phyloP scores from a whole-genome alignment of 1,284 basidiomycete genomes.

The Marasmius tenuissimus region DNA sequence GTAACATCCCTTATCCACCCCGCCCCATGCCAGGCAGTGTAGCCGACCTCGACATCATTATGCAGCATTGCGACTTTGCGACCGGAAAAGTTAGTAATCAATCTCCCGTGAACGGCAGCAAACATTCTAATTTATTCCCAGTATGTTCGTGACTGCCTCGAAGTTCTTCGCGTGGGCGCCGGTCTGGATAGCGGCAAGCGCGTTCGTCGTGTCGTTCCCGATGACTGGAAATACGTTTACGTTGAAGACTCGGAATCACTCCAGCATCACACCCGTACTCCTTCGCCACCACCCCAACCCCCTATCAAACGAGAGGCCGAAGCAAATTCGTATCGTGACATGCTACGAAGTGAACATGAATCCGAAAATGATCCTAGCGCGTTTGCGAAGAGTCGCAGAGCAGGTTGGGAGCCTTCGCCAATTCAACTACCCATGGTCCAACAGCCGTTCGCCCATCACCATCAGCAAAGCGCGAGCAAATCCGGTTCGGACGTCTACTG shows the following conservation, averaged over 20 bases:
- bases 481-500: constrained; percentile 39
- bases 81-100: constrained; percentile 53
- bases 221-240: constrained; percentile 72
- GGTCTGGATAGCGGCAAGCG: constrained; percentile 69
- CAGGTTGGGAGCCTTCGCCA: constrained; percentile 36
- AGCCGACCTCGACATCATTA: constrained; percentile 83
- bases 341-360: constrained; percentile 25
- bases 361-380: constrained; percentile 40
- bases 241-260: constrained; percentile 44
- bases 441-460: constrained; percentile 57
- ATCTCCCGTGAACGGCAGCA: neutral
- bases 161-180: constrained; percentile 70
- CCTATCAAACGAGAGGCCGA: constrained; percentile 36
- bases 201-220: constrained; percentile 56
- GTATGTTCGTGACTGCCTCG: constrained; percentile 81
- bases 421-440: constrained; percentile 38
- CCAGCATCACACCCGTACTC: constrained; percentile 18
- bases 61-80: constrained; percentile 89
- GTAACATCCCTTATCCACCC: constrained; percentile 72
- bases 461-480: neutral
- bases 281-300: constrained; percentile 37
- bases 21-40: constrained; percentile 81
- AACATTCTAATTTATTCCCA: constrained; percentile 24
- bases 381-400: constrained; percentile 37
- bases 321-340: constrained; percentile 33